Percentiles rank a stretch among this genome's conserved stretches.
phyloP scores from a whole-genome alignment of 495 filamentous ascomycete species.

The Xylaria grammica region DNA sequence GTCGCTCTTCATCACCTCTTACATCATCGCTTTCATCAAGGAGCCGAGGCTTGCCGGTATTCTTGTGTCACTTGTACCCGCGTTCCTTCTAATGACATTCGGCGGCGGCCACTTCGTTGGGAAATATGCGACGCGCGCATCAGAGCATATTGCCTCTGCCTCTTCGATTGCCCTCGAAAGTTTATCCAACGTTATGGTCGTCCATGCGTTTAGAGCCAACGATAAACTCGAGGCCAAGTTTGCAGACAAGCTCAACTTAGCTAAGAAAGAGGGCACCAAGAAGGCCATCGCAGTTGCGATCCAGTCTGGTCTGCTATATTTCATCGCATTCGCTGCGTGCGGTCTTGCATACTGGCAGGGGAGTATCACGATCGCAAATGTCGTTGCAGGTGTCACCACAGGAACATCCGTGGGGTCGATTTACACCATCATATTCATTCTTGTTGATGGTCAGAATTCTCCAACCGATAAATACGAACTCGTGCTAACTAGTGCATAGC shows the following conservation, averaged over 20 bases:
- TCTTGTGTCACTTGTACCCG: conserved; percentile 65
- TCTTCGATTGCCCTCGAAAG: conserved; percentile 53
- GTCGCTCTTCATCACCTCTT: conserved; percentile 67
- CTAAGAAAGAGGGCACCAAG: conserved; percentile 58
- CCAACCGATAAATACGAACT: neutral
- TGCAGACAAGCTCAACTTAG: conserved; percentile 48
- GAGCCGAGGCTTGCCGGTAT: conserved; percentile 56
- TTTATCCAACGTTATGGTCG: conserved; percentile 51
- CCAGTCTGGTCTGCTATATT: conserved; percentile 70
- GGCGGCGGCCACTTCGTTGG: conserved; percentile 64
- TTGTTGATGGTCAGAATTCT: conserved; percentile 62
- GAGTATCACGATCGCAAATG: conserved; percentile 55
- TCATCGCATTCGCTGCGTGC: conserved; percentile 68
- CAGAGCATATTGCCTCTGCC: conserved; percentile 46
- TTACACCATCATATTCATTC: conserved; percentile 70
- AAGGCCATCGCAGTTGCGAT: conserved; percentile 64
- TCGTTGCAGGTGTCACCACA: conserved; percentile 44
- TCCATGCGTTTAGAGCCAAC: conserved; percentile 56
- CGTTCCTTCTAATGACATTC: conserved; percentile 68
- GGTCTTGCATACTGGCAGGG: conserved; percentile 73
- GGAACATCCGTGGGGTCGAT: conserved; percentile 59
- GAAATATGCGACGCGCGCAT: conserved; percentile 60
- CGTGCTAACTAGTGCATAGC: conserved; percentile 43
- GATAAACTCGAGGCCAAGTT: conserved; percentile 59
- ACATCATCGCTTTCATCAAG: conserved; percentile 69